Base-by-base conservation (phyloP, 129 eudicot species). In the Mikania micrantha region DNA sequence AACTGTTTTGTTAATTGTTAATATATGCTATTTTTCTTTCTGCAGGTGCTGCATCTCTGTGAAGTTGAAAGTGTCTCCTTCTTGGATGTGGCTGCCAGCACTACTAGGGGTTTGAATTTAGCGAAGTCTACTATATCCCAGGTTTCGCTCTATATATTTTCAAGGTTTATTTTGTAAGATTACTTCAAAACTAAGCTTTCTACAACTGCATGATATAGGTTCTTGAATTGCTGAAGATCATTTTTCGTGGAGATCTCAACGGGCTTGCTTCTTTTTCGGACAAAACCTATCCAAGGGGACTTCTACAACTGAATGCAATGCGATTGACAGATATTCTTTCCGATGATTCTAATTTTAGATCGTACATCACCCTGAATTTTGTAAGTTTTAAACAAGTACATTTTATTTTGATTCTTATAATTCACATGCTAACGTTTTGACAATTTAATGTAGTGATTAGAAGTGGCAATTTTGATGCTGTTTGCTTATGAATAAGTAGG, bases 271-370 rank as follows among this genome's bases (percentile, higher is more conserved):
- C 81, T 53, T 61, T 69, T 58, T 69, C 79, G 7, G 85, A 81
- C 57, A 80, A 78, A 81, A 67, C 66, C 17, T 78, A 81, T 59
- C 95, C 92, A 41, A 87, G 63, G 73, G 99, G 97, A 67, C 85
- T 83, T 64, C 74, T 94, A 80, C 94, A 89, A 75, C 94, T 94
- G 60, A 94, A 87, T 72, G 95, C 97, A 67, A 78, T 94, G 87
- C 97, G 97, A 19, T 73, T 90, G 70, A 82, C 84, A 4, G 99
- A 94, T 61, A 80, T 94, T 73, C 84, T 94, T 72, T 94, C 97
- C 32, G 99, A 94, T 81, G 99, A 94, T 80, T 89, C 99, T 27
- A 94, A 94, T 76, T 94, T 94, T 67, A 87, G 97, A 69, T 79
- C 94, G 29, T 87, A 77, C 79, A 80, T 94, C 68, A 94, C 87